Conservation (phyloP, 306 rosid species). For the Glycine soja region DNA sequence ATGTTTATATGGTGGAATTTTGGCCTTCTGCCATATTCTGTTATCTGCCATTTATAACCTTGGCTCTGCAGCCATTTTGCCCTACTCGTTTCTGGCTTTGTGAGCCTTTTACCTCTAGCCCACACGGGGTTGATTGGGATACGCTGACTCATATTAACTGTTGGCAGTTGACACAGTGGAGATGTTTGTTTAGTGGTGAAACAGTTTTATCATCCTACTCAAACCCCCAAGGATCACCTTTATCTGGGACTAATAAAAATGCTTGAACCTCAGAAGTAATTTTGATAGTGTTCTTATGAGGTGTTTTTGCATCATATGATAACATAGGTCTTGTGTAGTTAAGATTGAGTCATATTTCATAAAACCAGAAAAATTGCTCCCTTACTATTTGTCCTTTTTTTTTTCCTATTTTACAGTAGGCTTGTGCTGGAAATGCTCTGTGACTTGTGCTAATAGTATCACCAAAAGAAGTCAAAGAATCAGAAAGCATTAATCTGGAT, state of each 20-base stretch:
- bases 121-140: no score
- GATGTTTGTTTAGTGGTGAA: no score
- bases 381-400: not conserved
- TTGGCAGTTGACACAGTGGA: no score
- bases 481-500: slow-evolving; percentile 13
- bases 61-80: not conserved
- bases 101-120: not conserved
- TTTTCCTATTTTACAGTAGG: not conserved
- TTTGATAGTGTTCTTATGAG: not conserved
- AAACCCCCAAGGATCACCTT: no score
- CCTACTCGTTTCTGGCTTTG: not conserved
- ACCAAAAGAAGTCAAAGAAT: not conserved
- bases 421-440: not conserved
- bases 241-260: not conserved
- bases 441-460: not conserved
- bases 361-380: not conserved
- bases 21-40: no score
- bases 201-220: no score
- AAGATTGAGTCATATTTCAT: not conserved
- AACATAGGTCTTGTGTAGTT: slow-evolving; percentile 23
- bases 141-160: no score
- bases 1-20: no score
- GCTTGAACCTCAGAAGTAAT: not conserved
- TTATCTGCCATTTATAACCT: no score
- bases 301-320: not conserved